A percentile compares a stretch with the other conserved stretches of the same genome.
These are phyloP conservation scores for Platanthera guangdongensis DNA, from an alignment of 106 monocot genomes.

Conservation along the genomic window DNA sequence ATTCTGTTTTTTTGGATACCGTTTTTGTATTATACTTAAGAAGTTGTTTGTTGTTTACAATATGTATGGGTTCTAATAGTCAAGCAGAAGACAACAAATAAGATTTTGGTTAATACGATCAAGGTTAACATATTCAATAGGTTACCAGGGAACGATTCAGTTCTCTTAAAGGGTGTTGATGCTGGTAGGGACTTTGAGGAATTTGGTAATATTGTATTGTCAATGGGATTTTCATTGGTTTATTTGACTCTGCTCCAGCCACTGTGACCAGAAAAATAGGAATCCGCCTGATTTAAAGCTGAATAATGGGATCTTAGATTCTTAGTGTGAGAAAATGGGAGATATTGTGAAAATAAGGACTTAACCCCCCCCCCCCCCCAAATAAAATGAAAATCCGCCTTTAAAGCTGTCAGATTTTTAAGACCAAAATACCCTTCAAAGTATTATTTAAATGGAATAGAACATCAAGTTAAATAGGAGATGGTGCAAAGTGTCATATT, in stretches of 20 bases:
- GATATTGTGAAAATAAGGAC: no score
- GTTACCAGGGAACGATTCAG: constrained; percentile 29
- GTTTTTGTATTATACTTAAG: no score
- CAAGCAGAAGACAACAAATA: constrained; percentile 49
- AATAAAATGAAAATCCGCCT: no score
- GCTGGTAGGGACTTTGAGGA: constrained; percentile 28
- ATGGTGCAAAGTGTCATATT: no score
- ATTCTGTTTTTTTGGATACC: no score
- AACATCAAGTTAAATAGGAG: no score
- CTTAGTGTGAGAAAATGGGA: not conserved
- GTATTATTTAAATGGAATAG: no score
- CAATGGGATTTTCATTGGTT: constrained; percentile 41
- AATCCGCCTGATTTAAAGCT: constrained; percentile 44
- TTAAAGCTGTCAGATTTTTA: no score
- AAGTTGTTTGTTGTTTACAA: no score
- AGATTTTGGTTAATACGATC: constrained; percentile 65
- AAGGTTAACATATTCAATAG: constrained; percentile 51
- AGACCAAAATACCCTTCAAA: no score
- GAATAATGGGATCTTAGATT: constrained; percentile 19
- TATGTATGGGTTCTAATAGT: not conserved
- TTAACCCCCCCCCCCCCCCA: no score
- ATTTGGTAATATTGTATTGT: constrained; percentile 49
- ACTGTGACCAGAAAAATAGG: constrained; percentile 60
- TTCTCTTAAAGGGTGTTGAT: constrained; percentile 36
- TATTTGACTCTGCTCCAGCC: constrained; percentile 53